Percentiles rank a stretch among this genome's conserved stretches.
Evolutionary conservation across 495 filamentous ascomycete species (phyloP).

Genomic region (Polyplosphaeria fusca): DNA sequence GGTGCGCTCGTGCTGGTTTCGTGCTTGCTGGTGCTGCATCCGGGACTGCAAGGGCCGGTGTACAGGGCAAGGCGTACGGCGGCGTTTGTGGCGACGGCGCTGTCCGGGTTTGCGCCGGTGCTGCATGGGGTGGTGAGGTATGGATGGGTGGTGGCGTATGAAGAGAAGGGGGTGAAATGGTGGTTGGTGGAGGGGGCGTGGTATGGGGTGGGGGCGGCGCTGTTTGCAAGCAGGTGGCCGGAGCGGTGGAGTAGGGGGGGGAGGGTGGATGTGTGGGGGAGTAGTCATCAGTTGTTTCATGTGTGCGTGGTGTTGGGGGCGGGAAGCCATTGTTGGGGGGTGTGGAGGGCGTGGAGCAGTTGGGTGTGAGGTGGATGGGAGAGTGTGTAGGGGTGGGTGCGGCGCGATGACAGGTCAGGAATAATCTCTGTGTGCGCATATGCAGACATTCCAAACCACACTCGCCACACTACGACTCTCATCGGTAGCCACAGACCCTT

Average conservation of each 20-base stretch:
- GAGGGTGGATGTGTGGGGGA: constrained; percentile 25
- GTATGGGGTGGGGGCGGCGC: constrained; percentile 27
- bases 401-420: too few species aligned
- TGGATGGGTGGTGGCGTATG: constrained; percentile 43
- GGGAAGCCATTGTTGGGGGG: constrained; percentile 29
- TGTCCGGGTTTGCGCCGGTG: constrained; percentile 50
- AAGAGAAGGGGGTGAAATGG: constrained; percentile 47
- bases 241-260: constrained; percentile 15
- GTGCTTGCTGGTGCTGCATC: constrained; percentile 43
- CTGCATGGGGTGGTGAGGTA: constrained; percentile 47
- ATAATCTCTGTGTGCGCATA: too few species aligned
- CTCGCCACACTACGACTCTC: too few species aligned
- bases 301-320: constrained; percentile 23
- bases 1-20: constrained; percentile 38
- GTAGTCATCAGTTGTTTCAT: constrained; percentile 36
- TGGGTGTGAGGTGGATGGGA: too few species aligned
- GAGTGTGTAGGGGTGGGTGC: too few species aligned
- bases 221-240: constrained; percentile 25
- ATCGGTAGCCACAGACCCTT: too few species aligned
- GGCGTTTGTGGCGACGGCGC: constrained; percentile 47
- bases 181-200: constrained; percentile 27
- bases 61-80: constrained; percentile 42
- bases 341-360: constrained; percentile 25
- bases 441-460: too few species aligned
- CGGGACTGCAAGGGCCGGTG: constrained; percentile 44